Conservation (phyloP, 2,329 filamentous ascomycete species). For the Clathrospora elynae region DNA sequence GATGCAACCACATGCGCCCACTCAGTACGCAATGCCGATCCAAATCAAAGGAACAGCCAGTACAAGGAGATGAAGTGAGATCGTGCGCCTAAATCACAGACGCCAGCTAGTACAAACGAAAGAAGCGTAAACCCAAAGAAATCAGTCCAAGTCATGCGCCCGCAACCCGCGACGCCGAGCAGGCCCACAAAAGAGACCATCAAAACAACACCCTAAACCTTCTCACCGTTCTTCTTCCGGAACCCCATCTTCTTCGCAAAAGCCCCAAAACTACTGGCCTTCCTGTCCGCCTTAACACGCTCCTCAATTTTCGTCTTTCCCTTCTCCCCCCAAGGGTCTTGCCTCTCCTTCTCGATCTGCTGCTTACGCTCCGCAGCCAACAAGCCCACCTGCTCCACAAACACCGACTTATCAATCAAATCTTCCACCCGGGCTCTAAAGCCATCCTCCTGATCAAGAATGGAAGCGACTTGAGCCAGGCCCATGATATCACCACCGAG, state of each 20-base stretch:
- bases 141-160: too few species aligned
- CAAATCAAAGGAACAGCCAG: too few species aligned
- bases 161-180: too few species aligned
- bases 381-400: constrained; percentile 38
- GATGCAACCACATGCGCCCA: too few species aligned
- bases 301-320: constrained; percentile 19
- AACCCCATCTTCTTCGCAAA: constrained; percentile 30
- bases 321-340: constrained; percentile 41
- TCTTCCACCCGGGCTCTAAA: constrained; percentile 39
- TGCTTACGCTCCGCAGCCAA: constrained; percentile 34
- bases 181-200: too few species aligned
- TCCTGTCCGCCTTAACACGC: constrained; percentile 15
- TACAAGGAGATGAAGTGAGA: too few species aligned
- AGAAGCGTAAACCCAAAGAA: too few species aligned
- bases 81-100: too few species aligned
- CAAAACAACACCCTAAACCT: constrained; percentile 1
- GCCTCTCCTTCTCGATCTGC: constrained; percentile 33
- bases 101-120: too few species aligned
- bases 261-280: constrained; percentile 9
- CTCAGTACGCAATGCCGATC: too few species aligned
- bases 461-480: constrained; percentile 38
- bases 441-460: constrained; percentile 34
- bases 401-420: constrained; percentile 37
- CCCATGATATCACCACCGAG: constrained; percentile 45
- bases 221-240: constrained; percentile 24